Evolutionary conservation across 805 yeast genomes (phyloP).

Genomic region (Suhomyces pyralidae): DNA sequence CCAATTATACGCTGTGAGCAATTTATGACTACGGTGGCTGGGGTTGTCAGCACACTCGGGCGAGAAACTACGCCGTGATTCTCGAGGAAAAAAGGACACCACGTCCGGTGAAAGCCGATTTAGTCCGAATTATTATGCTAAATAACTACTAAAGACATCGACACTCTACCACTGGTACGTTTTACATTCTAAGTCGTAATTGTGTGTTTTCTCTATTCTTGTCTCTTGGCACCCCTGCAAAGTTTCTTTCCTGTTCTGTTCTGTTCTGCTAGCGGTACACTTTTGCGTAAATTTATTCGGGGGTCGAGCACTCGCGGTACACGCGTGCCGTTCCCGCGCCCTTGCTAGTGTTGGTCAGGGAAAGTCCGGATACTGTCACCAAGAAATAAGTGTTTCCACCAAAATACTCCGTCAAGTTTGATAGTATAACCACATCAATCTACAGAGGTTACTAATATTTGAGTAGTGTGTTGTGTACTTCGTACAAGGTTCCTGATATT

Average conservation of each 20-base stretch:
- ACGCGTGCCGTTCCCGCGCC: background rate
- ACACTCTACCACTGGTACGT: too few relatives aligned
- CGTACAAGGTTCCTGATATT: background rate
- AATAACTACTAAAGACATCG: too few relatives aligned
- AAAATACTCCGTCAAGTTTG: background rate
- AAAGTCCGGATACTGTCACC: background rate
- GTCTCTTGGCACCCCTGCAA: background rate
- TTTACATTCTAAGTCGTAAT: too few relatives aligned
- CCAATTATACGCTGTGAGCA: constrained; percentile 44
- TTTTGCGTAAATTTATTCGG: background rate
- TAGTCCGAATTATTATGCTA: background rate
- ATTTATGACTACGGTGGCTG: background rate
- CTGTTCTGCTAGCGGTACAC: background rate
- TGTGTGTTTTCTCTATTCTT: too few relatives aligned
- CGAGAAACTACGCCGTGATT: background rate
- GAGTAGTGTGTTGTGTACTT: background rate
- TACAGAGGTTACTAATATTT: background rate
- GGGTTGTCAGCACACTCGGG: background rate
- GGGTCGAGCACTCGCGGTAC: background rate
- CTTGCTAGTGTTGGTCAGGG: background rate
- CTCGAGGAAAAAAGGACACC: background rate
- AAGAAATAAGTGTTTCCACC: background rate
- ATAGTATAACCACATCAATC: background rate
- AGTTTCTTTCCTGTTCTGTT: too few relatives aligned
- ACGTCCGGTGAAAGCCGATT: background rate